Base-by-base conservation (phyloP, 1,139 yeast genomes). In the Protomyces macrosporus region DNA sequence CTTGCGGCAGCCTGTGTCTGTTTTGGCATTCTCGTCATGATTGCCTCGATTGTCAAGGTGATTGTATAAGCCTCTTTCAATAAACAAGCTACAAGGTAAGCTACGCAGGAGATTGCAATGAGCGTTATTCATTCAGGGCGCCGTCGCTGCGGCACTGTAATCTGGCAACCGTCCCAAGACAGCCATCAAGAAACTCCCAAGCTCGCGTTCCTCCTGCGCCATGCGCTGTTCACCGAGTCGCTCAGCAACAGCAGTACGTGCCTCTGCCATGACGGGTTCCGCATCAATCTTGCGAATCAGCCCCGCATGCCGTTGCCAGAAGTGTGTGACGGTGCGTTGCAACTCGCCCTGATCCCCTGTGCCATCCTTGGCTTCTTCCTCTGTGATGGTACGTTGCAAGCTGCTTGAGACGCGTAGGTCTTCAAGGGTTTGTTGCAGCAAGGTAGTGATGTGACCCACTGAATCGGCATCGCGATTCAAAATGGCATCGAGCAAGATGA, bases 21-120 rank as follows among this genome's bases (percentile, higher is more conserved):
- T 0, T 90, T 91, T 75, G 98, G 98, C 0, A 74, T 84, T 45
- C 68, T 81, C 6, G 88, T 91, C 7, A 88, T 91, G 95, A 69
- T 88, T 42, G 77, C 90, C 16, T 88, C 96, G 10, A 77, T 90
- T 5, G 67, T 80, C 33, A 78, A 81, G 48, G 63, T 60, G 14
- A 32, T 63, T 35, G 45, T 55, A 2, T 55, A 37, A 50, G 48
- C 48, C 5, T 14, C 12, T 7, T 14, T 4, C 3, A 2, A n/a
- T 32, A 42, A 23, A n/a, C 16, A 16, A 14, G 4, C 30, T 42
- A 7, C 6, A 3, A 40, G 45, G 0, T 6, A 9, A 9, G 12
- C 12, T 42, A 42, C 9, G 32, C 48, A 42, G 48, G 10, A 39
- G 42, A 39, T 12, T 23, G 23, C 23, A 23, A 23, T 23, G 23